Base-by-base conservation (phyloP, 495 filamentous ascomycete genomes). In the Staphylotrichum longicolle region DNA sequence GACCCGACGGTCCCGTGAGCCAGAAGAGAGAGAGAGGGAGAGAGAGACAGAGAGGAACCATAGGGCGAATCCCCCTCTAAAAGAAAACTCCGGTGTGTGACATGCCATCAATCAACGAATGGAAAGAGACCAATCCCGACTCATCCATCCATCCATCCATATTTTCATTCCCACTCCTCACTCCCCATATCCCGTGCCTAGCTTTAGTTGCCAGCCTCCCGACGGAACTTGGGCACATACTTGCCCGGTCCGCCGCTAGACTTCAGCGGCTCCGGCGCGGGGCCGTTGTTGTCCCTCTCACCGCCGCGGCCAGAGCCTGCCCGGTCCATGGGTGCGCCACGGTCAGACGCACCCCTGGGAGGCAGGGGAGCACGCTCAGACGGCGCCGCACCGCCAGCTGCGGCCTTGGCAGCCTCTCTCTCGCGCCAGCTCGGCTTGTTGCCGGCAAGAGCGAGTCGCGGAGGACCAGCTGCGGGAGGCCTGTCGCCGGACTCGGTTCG, bases 391-490 rank as follows among this genome's bases (percentile, higher is more conserved):
- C 48, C 54, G 5, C 61, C 55, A 40, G 57, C 62, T 37, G 65
- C 67, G 42, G 58, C 72, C 57, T 83, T 91, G 63, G 85, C 85
- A 49, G 88, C 89, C 74, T 90, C 78, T 48, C 90, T 84, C n/a
- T 96, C 92, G 75, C 92, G 88, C 92, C 92, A 96, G 68, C 80
- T 85, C 40, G 84, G 76, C 73, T 85, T 86, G 68, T 61, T 65
- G 48, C 85, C 86, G 55, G 82, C 79, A 58, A 96, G 79, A 60
- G 80, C 78, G 70, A 95, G 81, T 62, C 84, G 85, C 27, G 91
- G 90, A 54, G 88, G 84, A 27, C 80, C 83, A 40, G 68, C 57
- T 9, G 58, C 64, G 39, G 62, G 35, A 34, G 80, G 75, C 46
- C 82, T 77, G 58, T 86, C 86, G 64, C 79, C 73, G 61, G 82